These are phyloP conservation scores for Cynara cardunculus DNA, from an alignment of 129 eudicot genomes.

Conservation along the genomic window DNA sequence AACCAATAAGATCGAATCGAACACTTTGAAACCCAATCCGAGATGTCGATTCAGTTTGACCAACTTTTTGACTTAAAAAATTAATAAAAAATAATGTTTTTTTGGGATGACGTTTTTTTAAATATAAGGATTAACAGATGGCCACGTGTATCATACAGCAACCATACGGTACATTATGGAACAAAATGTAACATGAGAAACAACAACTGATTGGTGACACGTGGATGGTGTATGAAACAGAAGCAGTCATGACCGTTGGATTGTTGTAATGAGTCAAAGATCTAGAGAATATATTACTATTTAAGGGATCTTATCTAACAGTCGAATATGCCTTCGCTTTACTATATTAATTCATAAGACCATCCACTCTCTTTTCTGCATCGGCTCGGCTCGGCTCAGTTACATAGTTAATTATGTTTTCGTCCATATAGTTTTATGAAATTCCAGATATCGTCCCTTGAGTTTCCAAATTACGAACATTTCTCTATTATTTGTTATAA, in stretches of 20 bases:
- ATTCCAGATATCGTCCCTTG: not conserved
- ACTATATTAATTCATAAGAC: not conserved
- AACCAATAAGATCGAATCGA: not conserved
- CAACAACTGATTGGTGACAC: constrained; percentile 15
- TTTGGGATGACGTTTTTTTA: not conserved
- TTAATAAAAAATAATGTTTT: not conserved
- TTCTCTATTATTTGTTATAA: not conserved
- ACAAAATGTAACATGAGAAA: constrained; percentile 24
- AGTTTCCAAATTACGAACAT: not conserved
- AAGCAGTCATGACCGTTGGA: constrained; percentile 11
- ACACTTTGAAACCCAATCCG: not conserved
- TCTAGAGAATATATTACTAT: not conserved
- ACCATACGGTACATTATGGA: not conserved
- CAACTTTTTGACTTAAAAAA: not conserved
- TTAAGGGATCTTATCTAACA: constrained; percentile 17
- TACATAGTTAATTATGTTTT: not conserved
- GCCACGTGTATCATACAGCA: constrained; percentile 21
- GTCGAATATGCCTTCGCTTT: constrained; percentile 21
- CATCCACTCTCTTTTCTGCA: not conserved
- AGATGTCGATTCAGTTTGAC: not conserved
- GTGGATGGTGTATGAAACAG: constrained; percentile 15
- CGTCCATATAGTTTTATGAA: not conserved
- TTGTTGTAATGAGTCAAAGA: constrained; percentile 27
- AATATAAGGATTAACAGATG: constrained; percentile 8
- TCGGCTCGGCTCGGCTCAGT: constrained; percentile 11